phyloP scores from a whole-genome alignment of 441 rosid genomes.

The Jatropha multifida region DNA sequence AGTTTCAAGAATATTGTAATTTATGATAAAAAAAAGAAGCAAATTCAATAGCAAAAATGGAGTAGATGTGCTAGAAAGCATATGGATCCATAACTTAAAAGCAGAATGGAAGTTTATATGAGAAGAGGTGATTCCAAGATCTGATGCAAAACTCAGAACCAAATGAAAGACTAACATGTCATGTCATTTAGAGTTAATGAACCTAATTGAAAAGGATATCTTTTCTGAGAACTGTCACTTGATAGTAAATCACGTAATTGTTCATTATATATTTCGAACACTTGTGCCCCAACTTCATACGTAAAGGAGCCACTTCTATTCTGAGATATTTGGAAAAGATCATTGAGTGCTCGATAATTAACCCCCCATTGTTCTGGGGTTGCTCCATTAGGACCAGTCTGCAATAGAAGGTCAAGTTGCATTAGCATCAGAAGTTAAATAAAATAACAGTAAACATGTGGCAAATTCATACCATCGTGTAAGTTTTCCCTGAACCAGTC shows the following conservation, averaged over 20 bases:
- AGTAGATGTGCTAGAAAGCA: not conserved
- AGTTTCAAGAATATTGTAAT: slow-evolving; percentile 8
- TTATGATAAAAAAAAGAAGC: not conserved
- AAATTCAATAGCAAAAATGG: not conserved
- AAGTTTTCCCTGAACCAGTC: slow-evolving; percentile 96
- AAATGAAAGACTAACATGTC: not conserved
- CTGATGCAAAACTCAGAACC: not conserved
- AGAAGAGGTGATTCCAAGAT: not conserved
- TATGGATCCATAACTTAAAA: not conserved
- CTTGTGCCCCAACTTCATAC: slow-evolving; percentile 82
- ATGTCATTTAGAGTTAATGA: not conserved
- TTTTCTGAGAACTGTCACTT: slow-evolving; percentile 56
- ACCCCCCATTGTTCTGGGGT: slow-evolving; percentile 93
- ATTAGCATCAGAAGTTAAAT: not conserved
- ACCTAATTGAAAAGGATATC: slow-evolving; percentile 62
- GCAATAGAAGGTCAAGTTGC: slow-evolving; percentile 15
- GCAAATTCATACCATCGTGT: slow-evolving; percentile 65
- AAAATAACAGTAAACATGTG: not conserved
- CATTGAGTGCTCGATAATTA: slow-evolving; percentile 86
- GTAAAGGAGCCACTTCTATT: slow-evolving; percentile 49
- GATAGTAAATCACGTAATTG: slow-evolving; percentile 86
- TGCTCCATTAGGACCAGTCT: slow-evolving; percentile 85
- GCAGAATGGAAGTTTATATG: not conserved
- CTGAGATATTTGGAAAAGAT: slow-evolving; percentile 78
- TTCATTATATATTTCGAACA: slow-evolving; percentile 96